phyloP scores from a whole-genome alignment of 306 rosid species.

The Ochetophila trinervis region DNA sequence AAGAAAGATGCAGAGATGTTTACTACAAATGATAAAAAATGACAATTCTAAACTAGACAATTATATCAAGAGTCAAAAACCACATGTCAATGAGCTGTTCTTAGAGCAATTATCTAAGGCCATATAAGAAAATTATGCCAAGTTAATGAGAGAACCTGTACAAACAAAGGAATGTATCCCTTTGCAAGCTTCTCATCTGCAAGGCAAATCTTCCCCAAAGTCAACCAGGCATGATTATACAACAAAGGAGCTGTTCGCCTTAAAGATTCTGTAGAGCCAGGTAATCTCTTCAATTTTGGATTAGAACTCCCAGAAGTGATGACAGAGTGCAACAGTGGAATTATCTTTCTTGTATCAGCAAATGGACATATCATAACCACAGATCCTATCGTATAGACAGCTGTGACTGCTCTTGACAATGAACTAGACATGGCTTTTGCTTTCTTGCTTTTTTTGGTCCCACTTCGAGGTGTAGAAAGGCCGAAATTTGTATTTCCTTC shows the following conservation, averaged over 20 bases:
- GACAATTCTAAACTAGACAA: background rate
- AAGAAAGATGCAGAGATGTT: too few relatives aligned
- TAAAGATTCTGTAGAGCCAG: constrained; percentile 45
- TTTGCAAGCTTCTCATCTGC: constrained; percentile 87
- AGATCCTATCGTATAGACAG: constrained; percentile 82
- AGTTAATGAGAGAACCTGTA: constrained; percentile 54
- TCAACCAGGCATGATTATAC: constrained; percentile 81
- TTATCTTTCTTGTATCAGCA: constrained; percentile 50
- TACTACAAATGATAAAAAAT: too few relatives aligned
- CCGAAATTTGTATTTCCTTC: constrained; percentile 31
- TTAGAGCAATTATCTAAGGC: background rate
- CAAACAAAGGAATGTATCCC: constrained; percentile 79
- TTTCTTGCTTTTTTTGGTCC: constrained; percentile 50
- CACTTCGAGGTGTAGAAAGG: constrained; percentile 65
- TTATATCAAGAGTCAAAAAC: background rate
- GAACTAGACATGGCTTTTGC: constrained; percentile 40
- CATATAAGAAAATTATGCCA: constrained; percentile 14
- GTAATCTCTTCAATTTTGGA: constrained; percentile 49
- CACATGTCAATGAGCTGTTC: background rate
- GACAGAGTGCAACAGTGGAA: constrained; percentile 65
- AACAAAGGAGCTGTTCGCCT: constrained; percentile 67
- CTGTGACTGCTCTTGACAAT: constrained; percentile 59
- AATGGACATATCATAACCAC: constrained; percentile 69
- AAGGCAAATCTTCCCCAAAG: constrained; percentile 94
- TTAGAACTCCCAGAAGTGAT: constrained; percentile 78